phyloP scores from a whole-genome alignment of 2,329 filamentous ascomycete species.

The Xylaria sp. region DNA sequence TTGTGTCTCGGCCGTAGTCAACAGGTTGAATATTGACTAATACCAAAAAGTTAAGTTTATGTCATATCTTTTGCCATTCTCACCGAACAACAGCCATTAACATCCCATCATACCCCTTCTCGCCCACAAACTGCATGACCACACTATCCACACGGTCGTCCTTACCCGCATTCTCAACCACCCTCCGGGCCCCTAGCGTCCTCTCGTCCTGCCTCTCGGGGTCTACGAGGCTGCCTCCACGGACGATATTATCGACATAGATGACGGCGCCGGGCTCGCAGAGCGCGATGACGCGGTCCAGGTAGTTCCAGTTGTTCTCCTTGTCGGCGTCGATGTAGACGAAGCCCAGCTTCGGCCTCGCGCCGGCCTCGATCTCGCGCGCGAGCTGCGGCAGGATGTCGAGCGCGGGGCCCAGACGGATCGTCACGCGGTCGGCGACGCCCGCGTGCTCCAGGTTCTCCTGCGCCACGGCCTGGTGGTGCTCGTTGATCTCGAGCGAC shows the following conservation, averaged over 20 bases:
- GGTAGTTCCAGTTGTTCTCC: constrained; percentile 35
- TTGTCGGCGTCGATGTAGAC: constrained; percentile 39
- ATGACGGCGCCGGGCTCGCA: constrained; percentile 33
- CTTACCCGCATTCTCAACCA: constrained; percentile 35
- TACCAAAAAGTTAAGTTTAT: not conserved
- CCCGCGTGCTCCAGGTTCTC: constrained; percentile 33
- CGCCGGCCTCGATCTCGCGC: constrained; percentile 22
- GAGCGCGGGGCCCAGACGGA: constrained; percentile 33
- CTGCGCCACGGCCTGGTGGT: constrained; percentile 25
- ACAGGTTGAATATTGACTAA: too few species aligned
- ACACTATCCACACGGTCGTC: constrained; percentile 31
- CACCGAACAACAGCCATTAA: constrained; percentile 36
- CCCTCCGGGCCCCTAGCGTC: constrained; percentile 19
- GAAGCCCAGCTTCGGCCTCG: constrained; percentile 28
- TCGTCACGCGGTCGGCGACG: constrained; percentile 26
- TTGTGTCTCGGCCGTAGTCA: not conserved
- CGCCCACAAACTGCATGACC: constrained; percentile 37
- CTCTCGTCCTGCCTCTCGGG: constrained; percentile 8
- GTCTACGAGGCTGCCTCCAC: constrained; percentile 23
- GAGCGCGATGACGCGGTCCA: constrained; percentile 29
- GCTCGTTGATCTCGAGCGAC: constrained; percentile 33
- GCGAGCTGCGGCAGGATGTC: constrained; percentile 29
- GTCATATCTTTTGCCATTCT: not conserved
- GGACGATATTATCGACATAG: constrained; percentile 35
- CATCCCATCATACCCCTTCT: constrained; percentile 39